These are phyloP conservation scores for Zalaria sp. DNA, from an alignment of 2,329 filamentous ascomycete genomes.

Conservation along the genomic window DNA sequence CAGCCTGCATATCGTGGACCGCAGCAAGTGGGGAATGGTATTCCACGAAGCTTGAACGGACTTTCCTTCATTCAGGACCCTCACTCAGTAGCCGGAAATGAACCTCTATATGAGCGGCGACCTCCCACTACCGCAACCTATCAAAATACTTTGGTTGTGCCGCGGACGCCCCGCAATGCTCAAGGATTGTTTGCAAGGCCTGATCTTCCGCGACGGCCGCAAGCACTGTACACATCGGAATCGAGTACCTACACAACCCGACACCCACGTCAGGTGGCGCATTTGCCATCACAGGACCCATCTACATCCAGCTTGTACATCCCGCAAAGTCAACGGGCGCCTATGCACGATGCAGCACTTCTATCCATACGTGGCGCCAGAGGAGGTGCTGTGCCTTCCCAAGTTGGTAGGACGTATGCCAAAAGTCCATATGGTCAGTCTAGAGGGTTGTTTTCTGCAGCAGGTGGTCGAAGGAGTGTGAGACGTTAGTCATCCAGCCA, in stretches of 20 bases:
- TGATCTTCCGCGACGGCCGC: background rate
- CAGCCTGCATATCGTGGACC: background rate
- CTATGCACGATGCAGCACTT: background rate
- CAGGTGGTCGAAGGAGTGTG: conserved; percentile 10
- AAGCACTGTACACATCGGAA: too few species aligned
- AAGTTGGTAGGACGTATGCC: conserved; percentile 1
- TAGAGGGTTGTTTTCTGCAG: conserved; percentile 7
- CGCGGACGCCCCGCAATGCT: conserved; percentile 5
- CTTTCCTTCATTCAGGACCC: conserved; percentile 22
- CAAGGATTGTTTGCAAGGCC: conserved; percentile 6
- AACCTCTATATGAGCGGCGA: conserved; percentile 1
- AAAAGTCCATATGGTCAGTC: conserved; percentile 3
- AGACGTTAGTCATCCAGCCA: conserved; percentile 6
- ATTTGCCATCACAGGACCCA: too few species aligned
- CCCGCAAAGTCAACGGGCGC: background rate
- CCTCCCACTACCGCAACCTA: background rate
- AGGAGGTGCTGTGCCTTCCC: conserved; percentile 7
- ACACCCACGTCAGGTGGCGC: too few species aligned
- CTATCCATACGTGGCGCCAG: conserved; percentile 13
- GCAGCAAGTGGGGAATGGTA: background rate
- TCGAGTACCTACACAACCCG: too few species aligned
- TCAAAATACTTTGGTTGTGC: background rate
- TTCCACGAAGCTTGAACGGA: conserved; percentile 15
- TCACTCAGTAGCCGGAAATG: conserved; percentile 6
- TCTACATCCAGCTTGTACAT: background rate